Conservation (phyloP, 1,284 basidiomycete genomes). For the Marasmius oreades region DNA sequence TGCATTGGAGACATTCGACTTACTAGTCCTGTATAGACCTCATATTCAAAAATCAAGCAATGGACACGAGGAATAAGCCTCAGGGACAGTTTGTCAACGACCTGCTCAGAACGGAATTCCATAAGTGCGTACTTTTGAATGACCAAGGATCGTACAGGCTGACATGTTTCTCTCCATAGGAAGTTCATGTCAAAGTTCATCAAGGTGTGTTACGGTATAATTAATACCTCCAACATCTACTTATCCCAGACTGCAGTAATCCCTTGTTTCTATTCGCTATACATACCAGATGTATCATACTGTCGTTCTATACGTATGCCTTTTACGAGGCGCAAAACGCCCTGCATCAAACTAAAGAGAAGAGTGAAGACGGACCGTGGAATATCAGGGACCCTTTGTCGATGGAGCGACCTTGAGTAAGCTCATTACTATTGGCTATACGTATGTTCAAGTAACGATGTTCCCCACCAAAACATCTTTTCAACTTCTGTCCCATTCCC, state of each 20-base stretch:
- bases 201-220: conserved; percentile 41
- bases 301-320: too few relatives aligned
- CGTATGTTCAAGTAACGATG: too few relatives aligned
- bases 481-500: conserved; percentile 50
- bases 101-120: conserved; percentile 87
- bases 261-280: background rate
- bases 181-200: conserved; percentile 81
- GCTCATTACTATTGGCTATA: too few relatives aligned
- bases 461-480: too few relatives aligned
- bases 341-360: too few relatives aligned
- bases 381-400: too few relatives aligned
- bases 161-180: conserved; percentile 31
- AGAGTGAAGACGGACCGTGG: too few relatives aligned
- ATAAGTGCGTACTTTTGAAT: conserved; percentile 57
- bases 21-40: conserved; percentile 51
- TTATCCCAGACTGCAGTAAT: background rate
- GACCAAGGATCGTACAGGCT: conserved; percentile 6
- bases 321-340: too few relatives aligned
- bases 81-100: conserved; percentile 90
- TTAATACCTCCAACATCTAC: background rate
- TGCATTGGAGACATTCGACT: background rate
- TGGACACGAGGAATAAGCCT: conserved; percentile 58
- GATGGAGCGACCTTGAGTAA: too few relatives aligned
- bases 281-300: background rate
- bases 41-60: conserved; percentile 97